Percentiles rank a stretch among this genome's conserved stretches.
Evolutionary conservation across 805 yeast genomes (phyloP).

Genomic region (Pichia cabralensis): DNA sequence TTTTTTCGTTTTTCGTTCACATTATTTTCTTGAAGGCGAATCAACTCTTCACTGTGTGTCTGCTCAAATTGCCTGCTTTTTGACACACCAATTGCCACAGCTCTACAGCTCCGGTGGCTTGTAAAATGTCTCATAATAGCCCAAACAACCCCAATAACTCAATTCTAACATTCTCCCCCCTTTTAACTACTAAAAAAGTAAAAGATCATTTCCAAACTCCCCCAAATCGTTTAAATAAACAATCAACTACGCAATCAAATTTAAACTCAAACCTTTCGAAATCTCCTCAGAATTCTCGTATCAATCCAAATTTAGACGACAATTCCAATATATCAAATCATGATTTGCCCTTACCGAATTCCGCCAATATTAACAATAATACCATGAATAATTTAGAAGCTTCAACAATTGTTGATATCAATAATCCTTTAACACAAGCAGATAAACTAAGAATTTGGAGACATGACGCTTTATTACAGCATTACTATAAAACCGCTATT

Average conservation of each 20-base stretch:
- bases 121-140: conserved; percentile 14
- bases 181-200: conserved; percentile 30
- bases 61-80: no score
- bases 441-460: conserved; percentile 86
- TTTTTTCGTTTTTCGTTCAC: no score
- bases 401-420: conserved; percentile 14
- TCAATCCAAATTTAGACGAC: conserved; percentile 12
- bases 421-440: conserved; percentile 57
- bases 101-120: no score
- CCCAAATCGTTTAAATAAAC: conserved; percentile 16
- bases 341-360: conserved; percentile 6
- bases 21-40: no score
- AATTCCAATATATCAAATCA: conserved; percentile 10
- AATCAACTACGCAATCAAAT: background rate
- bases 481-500: conserved; percentile 82
- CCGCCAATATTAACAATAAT: background rate
- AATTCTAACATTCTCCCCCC: conserved; percentile 64
- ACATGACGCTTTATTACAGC: conserved; percentile 87
- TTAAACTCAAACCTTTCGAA: no score
- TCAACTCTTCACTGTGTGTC: no score
- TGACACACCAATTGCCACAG: no score
- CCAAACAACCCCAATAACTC: conserved; percentile 50
- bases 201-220: conserved; percentile 29
- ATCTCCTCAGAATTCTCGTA: no score
- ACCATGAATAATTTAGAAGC: conserved; percentile 3